A percentile compares a stretch with the other conserved stretches of the same genome.
phyloP scores from a whole-genome alignment of 2,329 filamentous ascomycete genomes.

The Capronia americana region DNA sequence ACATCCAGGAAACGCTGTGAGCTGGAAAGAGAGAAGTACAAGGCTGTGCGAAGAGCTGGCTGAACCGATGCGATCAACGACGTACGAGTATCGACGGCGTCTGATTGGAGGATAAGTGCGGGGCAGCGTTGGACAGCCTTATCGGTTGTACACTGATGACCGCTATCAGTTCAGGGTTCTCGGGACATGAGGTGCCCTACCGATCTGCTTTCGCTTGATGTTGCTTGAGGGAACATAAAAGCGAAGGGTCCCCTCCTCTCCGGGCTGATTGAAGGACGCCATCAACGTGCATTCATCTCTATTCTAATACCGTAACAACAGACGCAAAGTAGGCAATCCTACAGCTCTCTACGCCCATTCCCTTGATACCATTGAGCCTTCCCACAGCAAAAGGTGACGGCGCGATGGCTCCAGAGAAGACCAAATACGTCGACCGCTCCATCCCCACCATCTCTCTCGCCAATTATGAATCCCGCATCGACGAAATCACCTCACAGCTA shows the following conservation, averaged over 20 bases:
- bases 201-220: not conserved
- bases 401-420: constrained; percentile 24
- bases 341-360: not conserved
- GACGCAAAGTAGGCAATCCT: not conserved
- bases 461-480: constrained; percentile 60
- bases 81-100: constrained; percentile 25
- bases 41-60: constrained; percentile 21
- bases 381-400: not conserved
- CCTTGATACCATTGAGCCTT: not conserved
- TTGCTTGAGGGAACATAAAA: not conserved
- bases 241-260: not conserved
- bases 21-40: not conserved
- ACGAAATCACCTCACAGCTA: constrained; percentile 60
- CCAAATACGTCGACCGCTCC: constrained; percentile 44
- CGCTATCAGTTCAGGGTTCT: not conserved
- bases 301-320: not conserved
- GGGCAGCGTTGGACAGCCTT: constrained; percentile 25
- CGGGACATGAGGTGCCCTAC: not conserved
- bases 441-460: constrained; percentile 62
- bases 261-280: not conserved
- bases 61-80: not conserved
- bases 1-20: constrained; percentile 23
- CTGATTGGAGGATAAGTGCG: constrained; percentile 30
- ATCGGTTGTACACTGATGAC: constrained; percentile 14
- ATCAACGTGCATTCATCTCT: not conserved